phyloP scores from a whole-genome alignment of 2,329 filamentous ascomycete species.

The Fusarium keratoplasticum region DNA sequence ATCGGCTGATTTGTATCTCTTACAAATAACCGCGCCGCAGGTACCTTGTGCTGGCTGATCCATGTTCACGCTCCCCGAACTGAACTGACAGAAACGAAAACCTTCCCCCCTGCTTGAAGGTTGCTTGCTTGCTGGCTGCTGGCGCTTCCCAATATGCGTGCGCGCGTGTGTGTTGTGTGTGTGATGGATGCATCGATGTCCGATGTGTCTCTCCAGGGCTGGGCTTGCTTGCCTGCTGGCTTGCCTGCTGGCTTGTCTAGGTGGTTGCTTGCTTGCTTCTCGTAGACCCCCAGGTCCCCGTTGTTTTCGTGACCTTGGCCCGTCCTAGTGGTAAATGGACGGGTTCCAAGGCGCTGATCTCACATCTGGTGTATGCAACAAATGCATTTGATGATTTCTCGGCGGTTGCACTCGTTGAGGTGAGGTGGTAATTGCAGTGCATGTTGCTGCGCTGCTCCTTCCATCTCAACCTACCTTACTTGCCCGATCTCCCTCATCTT shows the following conservation, averaged over 20 bases:
- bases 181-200: constrained; percentile 25
- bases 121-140: constrained; percentile 19
- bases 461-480: not conserved
- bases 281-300: constrained; percentile 5
- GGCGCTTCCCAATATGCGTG: constrained; percentile 10
- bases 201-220: constrained; percentile 17
- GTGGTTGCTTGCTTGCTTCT: constrained; percentile 8
- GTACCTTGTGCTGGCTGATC: constrained; percentile 33
- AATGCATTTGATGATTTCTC: constrained; percentile 29
- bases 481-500: constrained; percentile 27
- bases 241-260: constrained; percentile 1
- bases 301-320: constrained; percentile 21
- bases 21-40: constrained; percentile 28
- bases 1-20: constrained; percentile 24
- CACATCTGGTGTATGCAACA: constrained; percentile 29
- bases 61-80: constrained; percentile 22
- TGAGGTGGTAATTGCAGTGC: not conserved
- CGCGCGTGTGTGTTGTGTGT: not conserved
- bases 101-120: constrained; percentile 2
- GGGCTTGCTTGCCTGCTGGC: not conserved
- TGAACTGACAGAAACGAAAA: constrained; percentile 31
- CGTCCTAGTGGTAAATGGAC: constrained; percentile 21
- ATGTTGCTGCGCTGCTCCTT: constrained; percentile 19
- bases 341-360: constrained; percentile 37
- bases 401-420: constrained; percentile 26